Conservation (phyloP, 768 basidiomycete genomes). For the Gyrodon lividus region DNA sequence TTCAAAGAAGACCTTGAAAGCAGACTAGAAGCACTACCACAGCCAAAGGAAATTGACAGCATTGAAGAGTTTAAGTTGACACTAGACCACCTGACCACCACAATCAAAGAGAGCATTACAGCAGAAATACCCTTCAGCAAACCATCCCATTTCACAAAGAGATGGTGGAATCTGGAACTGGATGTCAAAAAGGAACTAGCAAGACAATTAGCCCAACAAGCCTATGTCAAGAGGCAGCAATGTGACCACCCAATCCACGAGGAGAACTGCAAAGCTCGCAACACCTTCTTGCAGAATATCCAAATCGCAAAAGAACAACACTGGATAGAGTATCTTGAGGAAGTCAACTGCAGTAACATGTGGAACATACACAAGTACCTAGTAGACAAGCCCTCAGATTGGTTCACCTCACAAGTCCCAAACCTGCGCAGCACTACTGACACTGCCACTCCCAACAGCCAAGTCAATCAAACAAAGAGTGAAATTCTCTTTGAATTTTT, state of each 20-base stretch:
- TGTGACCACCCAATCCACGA: conserved; percentile 25
- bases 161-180: conserved; percentile 37
- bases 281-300: not conserved
- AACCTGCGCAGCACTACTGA: not conserved
- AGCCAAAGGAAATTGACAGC: too few species aligned
- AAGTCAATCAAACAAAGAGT: conserved; percentile 23
- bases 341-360: not conserved
- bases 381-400: not conserved
- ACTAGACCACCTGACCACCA: conserved; percentile 4
- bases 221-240: conserved; percentile 3
- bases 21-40: not conserved
- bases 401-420: not conserved
- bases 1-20: not conserved
- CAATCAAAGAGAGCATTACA: conserved; percentile 17
- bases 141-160: conserved; percentile 24
- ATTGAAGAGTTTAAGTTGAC: conserved; percentile 8
- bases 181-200: conserved; percentile 10
- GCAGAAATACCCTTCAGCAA: conserved; percentile 15
- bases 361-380: not conserved
- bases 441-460: too few species aligned
- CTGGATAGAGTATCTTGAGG: conserved; percentile 5
- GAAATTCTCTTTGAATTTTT: conserved; percentile 20
- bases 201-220: conserved; percentile 4
- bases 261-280: conserved; percentile 8
- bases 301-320: not conserved